phyloP scores from a whole-genome alignment of 2,329 filamentous ascomycete species.

The Fusarium protoensiforme region DNA sequence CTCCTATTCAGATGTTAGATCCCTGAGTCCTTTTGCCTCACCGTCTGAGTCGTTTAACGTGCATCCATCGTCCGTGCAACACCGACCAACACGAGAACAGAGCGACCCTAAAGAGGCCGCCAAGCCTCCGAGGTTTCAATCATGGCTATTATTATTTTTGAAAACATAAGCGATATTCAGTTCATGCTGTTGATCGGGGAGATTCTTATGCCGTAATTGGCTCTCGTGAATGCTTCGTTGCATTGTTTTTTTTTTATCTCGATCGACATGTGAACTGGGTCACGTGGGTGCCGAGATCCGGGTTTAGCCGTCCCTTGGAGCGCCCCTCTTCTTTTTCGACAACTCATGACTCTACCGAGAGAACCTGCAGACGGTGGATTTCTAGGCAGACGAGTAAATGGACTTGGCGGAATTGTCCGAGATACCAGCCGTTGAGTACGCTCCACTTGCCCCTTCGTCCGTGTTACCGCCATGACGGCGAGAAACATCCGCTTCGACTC shows the following conservation, averaged over 20 bases:
- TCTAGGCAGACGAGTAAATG: neutral
- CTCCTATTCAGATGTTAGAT: neutral
- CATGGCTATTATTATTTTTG: neutral
- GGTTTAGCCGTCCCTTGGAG: neutral
- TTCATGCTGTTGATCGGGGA: neutral
- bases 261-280: neutral
- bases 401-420: neutral
- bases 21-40: neutral
- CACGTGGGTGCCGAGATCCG: neutral
- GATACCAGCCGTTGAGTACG: neutral
- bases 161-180: neutral
- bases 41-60: neutral
- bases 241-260: neutral
- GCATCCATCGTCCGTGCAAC: neutral
- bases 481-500: constrained; percentile 31
- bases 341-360: neutral
- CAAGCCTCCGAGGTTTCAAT: neutral
- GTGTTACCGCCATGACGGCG: neutral
- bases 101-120: neutral
- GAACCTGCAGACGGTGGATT: neutral
- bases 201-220: neutral
- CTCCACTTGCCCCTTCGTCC: neutral
- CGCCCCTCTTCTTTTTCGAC: neutral
- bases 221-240: neutral
- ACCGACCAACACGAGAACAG: neutral